Conservation (phyloP, 2,329 filamentous ascomycete species). For the Fusarium buharicum region DNA sequence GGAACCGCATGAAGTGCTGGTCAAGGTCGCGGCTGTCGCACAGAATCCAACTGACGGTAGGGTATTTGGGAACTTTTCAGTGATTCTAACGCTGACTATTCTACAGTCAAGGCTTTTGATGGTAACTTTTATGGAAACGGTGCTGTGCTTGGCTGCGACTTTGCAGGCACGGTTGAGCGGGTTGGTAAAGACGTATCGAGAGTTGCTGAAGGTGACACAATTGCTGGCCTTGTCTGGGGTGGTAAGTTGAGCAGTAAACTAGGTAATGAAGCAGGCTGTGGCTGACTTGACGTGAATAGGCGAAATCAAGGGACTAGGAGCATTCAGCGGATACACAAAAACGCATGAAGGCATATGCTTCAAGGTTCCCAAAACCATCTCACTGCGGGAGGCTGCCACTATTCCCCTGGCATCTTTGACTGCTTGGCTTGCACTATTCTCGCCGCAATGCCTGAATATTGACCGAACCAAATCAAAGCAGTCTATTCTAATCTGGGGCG, state of each 20-base stretch:
- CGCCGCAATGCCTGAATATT: constrained; percentile 51
- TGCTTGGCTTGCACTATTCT: constrained; percentile 54
- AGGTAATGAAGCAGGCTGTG: not conserved
- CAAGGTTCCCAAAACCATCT: constrained; percentile 48
- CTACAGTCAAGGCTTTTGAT: constrained; percentile 50
- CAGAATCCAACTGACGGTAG: constrained; percentile 46
- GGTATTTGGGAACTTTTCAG: not conserved
- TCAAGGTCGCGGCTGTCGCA: constrained; percentile 39
- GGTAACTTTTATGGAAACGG: constrained; percentile 52
- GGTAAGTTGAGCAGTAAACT: constrained; percentile 29
- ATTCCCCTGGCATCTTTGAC: constrained; percentile 54
- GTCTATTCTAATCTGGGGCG: constrained; percentile 56
- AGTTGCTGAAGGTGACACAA: constrained; percentile 33
- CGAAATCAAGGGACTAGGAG: constrained; percentile 49
- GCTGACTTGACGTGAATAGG: constrained; percentile 22
- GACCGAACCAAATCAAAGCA: constrained; percentile 22
- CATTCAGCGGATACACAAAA: constrained; percentile 53
- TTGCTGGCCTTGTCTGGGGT: constrained; percentile 47
- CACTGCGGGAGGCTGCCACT: constrained; percentile 49
- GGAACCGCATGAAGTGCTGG: constrained; percentile 38
- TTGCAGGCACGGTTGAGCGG: constrained; percentile 50
- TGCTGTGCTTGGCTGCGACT: constrained; percentile 52
- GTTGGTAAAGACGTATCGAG: constrained; percentile 44
- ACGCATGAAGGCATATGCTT: constrained; percentile 56
- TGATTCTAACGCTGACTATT: not conserved